Conservation (phyloP, 2,329 filamentous ascomycete genomes). For the Pseudogymnoascus verrucosus region DNA sequence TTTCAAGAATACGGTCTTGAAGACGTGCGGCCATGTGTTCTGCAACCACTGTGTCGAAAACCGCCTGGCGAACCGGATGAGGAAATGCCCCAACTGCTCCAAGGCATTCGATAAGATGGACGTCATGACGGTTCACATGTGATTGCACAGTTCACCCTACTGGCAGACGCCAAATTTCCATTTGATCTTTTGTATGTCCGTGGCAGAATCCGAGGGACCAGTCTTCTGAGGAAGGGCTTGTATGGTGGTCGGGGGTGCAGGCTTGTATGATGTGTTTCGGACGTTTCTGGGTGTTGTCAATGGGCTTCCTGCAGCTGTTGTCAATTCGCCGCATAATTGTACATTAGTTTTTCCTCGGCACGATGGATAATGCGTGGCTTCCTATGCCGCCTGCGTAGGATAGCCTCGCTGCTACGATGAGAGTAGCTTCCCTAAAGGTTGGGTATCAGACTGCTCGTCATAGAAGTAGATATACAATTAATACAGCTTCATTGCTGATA, state of each 20-base stretch:
- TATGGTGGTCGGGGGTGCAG: neutral
- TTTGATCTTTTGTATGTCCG: constrained; percentile 6
- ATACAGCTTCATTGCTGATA: neutral
- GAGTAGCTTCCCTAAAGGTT: neutral
- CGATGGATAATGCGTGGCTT: neutral
- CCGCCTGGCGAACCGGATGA: constrained; percentile 77
- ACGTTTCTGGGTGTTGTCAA: neutral
- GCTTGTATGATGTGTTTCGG: neutral
- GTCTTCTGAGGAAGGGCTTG: neutral
- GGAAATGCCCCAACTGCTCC: constrained; percentile 92
- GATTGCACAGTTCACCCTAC: constrained; percentile 13
- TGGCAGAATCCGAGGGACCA: neutral
- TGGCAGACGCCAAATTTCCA: constrained; percentile 4
- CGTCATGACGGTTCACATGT: constrained; percentile 64
- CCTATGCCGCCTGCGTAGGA: neutral
- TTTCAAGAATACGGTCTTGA: constrained; percentile 89
- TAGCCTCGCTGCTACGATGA: constrained; percentile 3
- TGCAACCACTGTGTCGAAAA: constrained; percentile 87
- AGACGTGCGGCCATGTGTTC: constrained; percentile 91
- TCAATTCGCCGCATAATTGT: neutral
- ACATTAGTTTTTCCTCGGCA: constrained; percentile 4
- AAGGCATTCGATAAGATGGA: constrained; percentile 87
- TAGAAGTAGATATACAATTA: constrained; percentile 10
- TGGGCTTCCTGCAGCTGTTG: neutral
- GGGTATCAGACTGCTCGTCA: constrained; percentile 11